Evolutionary conservation across 768 basidiomycete species (phyloP).

Genomic region (Clitopilus hobsonii): DNA sequence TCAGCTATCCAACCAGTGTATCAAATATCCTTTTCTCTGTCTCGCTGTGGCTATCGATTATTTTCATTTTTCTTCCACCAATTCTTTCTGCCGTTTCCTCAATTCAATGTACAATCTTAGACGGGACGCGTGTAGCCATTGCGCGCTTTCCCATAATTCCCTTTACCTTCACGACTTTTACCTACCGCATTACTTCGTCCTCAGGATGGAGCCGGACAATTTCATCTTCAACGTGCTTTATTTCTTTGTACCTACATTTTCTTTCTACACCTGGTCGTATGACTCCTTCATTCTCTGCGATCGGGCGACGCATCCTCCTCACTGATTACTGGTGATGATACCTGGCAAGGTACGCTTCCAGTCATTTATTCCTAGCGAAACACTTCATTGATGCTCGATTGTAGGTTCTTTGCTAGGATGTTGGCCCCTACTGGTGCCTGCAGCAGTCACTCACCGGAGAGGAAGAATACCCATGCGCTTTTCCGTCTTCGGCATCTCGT

Average conservation of each 20-base stretch:
- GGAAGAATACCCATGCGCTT: background rate
- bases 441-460: background rate
- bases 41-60: conserved; percentile 1
- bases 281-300: background rate
- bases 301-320: background rate
- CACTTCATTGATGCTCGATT: background rate
- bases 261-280: background rate
- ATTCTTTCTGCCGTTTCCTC: background rate
- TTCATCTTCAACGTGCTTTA: background rate
- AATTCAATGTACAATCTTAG: background rate
- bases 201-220: background rate
- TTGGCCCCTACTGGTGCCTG: background rate
- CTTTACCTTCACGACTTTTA: background rate
- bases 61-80: background rate
- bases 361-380: background rate
- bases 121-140: background rate
- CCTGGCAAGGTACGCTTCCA: background rate
- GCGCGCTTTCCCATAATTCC: background rate
- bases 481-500: background rate
- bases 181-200: background rate
- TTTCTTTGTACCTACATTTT: background rate
- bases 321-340: background rate
- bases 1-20: conserved; percentile 1
- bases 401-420: background rate
- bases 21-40: background rate